Evolutionary conservation across 176 grass and related monocot genomes (phyloP).

Genomic region (Dendrocalamus sinicus): DNA sequence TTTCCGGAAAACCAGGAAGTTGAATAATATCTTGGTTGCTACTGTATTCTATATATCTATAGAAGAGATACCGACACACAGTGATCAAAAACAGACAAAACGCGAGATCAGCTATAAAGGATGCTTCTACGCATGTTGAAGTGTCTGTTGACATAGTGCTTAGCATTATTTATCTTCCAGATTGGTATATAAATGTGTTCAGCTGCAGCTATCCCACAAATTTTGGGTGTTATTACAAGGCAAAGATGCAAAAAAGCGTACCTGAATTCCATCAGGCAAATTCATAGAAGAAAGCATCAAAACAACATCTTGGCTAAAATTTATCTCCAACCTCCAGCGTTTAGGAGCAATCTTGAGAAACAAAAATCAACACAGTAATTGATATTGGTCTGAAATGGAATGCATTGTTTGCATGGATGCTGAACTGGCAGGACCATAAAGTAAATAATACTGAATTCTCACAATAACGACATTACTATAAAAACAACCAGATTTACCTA

Average conservation of each 20-base stretch:
- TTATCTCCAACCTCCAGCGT: slow-evolving; percentile 90
- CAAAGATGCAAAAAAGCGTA: neutral
- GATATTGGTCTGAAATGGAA: neutral
- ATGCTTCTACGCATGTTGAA: too few relatives aligned
- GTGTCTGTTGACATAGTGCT: too few relatives aligned
- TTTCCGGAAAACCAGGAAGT: too few relatives aligned
- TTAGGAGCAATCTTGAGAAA: slow-evolving; percentile 76
- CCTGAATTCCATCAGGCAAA: slow-evolving; percentile 95
- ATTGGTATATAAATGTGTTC: too few relatives aligned
- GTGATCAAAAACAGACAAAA: too few relatives aligned
- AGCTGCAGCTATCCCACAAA: too few relatives aligned
- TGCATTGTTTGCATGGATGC: neutral
- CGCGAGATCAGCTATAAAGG: too few relatives aligned
- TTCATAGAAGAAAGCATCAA: slow-evolving; percentile 98
- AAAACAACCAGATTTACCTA: slow-evolving; percentile 7
- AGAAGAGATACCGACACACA: too few relatives aligned
- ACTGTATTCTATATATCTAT: too few relatives aligned
- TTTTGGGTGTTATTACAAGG: too few relatives aligned
- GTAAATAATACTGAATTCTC: neutral
- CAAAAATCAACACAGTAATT: slow-evolving; percentile 33
- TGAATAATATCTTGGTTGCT: too few relatives aligned
- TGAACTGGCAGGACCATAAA: slow-evolving; percentile 16
- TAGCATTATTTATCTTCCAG: too few relatives aligned
- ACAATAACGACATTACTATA: neutral
- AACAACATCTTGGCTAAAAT: slow-evolving; percentile 91